Conservation (phyloP, 2,329 filamentous ascomycete species). For the Diaporthe capsici region DNA sequence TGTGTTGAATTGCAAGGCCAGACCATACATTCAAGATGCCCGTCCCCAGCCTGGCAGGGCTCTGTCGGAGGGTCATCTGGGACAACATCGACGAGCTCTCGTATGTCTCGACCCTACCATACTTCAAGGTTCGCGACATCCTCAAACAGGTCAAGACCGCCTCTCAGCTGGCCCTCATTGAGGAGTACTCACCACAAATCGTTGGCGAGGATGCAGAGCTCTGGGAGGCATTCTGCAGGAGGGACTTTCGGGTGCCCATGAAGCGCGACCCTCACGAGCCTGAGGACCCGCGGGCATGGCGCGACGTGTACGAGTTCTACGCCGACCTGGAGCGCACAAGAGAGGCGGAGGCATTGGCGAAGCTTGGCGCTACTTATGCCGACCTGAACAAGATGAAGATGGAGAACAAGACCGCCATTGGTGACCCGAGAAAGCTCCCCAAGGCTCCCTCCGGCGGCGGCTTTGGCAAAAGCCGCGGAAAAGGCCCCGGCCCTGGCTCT, state of each 20-base stretch:
- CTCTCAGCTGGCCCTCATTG: slow-evolving; percentile 80
- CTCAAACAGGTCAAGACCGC: slow-evolving; percentile 80
- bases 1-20: neutral
- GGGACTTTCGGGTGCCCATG: slow-evolving; percentile 78
- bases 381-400: slow-evolving; percentile 71
- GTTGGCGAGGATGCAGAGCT: slow-evolving; percentile 77
- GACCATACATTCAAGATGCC: slow-evolving; percentile 7
- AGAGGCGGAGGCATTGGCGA: slow-evolving; percentile 69
- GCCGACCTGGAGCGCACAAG: slow-evolving; percentile 70
- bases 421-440: slow-evolving; percentile 65
- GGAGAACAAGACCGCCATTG: slow-evolving; percentile 69
- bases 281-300: slow-evolving; percentile 79
- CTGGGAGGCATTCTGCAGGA: slow-evolving; percentile 84
- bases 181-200: slow-evolving; percentile 83
- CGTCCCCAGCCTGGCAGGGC: slow-evolving; percentile 10
- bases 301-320: slow-evolving; percentile 81
- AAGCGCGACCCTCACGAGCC: slow-evolving; percentile 75
- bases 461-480: slow-evolving; percentile 42
- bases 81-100: slow-evolving; percentile 30
- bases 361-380: slow-evolving; percentile 69
- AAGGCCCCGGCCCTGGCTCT: slow-evolving; percentile 34
- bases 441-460: slow-evolving; percentile 44
- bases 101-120: slow-evolving; percentile 50
- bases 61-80: slow-evolving; percentile 18
- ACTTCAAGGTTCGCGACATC: slow-evolving; percentile 75